These are phyloP conservation scores for Hirschfeldia incana DNA, from an alignment of 345 rosid species.

Conservation along the genomic window DNA sequence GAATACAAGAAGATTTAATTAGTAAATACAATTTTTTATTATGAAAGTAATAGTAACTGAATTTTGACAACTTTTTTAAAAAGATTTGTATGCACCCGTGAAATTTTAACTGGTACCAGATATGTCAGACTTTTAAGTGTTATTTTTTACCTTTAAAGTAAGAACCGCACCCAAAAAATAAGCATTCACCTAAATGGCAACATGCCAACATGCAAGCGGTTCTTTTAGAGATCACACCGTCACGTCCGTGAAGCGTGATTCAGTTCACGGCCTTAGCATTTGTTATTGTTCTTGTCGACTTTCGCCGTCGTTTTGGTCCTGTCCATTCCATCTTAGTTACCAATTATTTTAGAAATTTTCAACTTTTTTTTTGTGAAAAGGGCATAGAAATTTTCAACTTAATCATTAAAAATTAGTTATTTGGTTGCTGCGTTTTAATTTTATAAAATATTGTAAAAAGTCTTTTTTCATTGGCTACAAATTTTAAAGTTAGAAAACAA, in stretches of 20 bases:
- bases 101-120: background rate
- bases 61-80: background rate
- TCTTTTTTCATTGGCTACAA: background rate
- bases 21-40: background rate
- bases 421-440: background rate
- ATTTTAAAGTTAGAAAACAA: background rate
- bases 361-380: background rate
- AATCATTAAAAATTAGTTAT: background rate
- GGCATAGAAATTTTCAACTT: background rate
- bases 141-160: background rate
- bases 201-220: constrained; percentile 13
- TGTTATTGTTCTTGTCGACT: background rate
- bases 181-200: background rate
- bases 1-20: background rate
- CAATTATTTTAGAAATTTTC: background rate
- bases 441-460: background rate
- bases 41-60: background rate
- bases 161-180: background rate
- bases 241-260: constrained; percentile 1
- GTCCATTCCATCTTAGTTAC: background rate
- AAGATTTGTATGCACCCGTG: background rate
- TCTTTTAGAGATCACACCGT: constrained; percentile 10
- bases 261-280: background rate
- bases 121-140: constrained; percentile 8
- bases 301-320: background rate